Percentiles rank a stretch among this genome's conserved stretches.
Evolutionary conservation across 495 filamentous ascomycete genomes (phyloP).

Genomic region (Mytilinidion resinicola): DNA sequence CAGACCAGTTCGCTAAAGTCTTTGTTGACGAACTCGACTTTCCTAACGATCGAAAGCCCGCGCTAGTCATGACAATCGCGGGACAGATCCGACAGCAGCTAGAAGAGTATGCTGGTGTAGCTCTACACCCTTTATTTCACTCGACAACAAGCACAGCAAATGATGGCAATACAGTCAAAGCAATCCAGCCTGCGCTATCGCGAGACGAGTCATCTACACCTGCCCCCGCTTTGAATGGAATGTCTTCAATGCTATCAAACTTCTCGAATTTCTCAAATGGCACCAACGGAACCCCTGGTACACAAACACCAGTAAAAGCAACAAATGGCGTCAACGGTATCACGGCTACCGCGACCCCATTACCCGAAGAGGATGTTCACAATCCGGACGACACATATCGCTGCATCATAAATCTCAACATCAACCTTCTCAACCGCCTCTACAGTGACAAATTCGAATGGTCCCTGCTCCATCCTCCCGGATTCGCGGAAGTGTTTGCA

Average conservation of each 20-base stretch:
- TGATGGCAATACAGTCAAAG: conserved; percentile 40
- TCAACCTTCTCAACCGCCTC: conserved; percentile 85
- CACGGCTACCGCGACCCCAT: conserved; percentile 47
- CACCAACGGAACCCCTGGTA: conserved; percentile 18
- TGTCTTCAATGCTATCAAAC: conserved; percentile 14
- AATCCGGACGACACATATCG: conserved; percentile 90
- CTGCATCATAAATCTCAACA: conserved; percentile 82
- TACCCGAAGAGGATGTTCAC: conserved; percentile 48
- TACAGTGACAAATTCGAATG: conserved; percentile 98
- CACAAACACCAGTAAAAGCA: conserved; percentile 41
- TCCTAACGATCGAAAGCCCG: conserved; percentile 54
- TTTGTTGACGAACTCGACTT: conserved; percentile 94
- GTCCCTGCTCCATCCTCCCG: conserved; percentile 87
- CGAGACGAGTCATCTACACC: conserved; percentile 44
- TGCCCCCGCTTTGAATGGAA: conserved; percentile 15
- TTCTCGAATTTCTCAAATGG: conserved; percentile 2
- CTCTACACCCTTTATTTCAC: conserved; percentile 86
- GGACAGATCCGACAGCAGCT: conserved; percentile 90
- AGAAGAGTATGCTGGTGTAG: conserved; percentile 93
- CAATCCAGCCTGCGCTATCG: conserved; percentile 37
- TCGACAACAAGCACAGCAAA: conserved; percentile 45
- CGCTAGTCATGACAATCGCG: conserved; percentile 71
- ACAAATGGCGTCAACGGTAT: conserved; percentile 33
- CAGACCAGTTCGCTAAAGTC: conserved; percentile 85
- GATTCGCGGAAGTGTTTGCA: conserved; percentile 88